phyloP scores from a whole-genome alignment of 2,329 filamentous ascomycete species.

The Stachybotrys echinatus region DNA sequence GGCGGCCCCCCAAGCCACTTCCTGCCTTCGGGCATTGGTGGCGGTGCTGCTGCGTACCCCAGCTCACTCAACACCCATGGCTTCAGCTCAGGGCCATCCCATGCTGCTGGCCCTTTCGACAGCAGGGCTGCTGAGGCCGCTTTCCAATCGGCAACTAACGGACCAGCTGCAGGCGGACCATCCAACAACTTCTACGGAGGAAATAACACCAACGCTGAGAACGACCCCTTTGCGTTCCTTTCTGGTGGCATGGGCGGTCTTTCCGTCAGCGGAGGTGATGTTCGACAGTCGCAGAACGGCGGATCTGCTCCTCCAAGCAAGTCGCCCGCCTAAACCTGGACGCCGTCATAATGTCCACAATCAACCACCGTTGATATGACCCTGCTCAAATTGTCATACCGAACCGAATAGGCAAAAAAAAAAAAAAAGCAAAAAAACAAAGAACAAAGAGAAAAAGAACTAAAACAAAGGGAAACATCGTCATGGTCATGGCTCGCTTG shows the following conservation, averaged over 20 bases:
- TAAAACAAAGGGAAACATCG: not conserved
- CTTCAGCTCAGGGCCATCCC: conserved; percentile 71
- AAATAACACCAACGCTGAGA: conserved; percentile 65
- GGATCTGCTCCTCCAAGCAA: conserved; percentile 51
- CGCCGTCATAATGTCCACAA: too few species aligned
- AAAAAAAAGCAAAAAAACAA: conserved; percentile 7
- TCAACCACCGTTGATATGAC: too few species aligned
- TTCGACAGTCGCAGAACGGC: conserved; percentile 52
- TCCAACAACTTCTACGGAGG: conserved; percentile 44
- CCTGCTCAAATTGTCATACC: too few species aligned
- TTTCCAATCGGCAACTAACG: conserved; percentile 84
- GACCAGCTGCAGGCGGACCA: conserved; percentile 69
- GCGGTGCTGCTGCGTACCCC: conserved; percentile 66
- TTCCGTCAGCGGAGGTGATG: conserved; percentile 62
- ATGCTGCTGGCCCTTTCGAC: conserved; percentile 83
- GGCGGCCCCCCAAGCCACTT: conserved; percentile 86
- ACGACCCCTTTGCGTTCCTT: conserved; percentile 76
- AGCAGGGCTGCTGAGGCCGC: conserved; percentile 91
- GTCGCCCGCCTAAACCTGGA: conserved; percentile 47
- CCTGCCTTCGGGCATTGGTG: conserved; percentile 76
- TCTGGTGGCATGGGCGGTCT: conserved; percentile 68
- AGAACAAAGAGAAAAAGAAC: too few species aligned
- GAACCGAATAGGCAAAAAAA: conserved; percentile 4
- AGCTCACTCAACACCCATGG: conserved; percentile 71
- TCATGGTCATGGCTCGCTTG: not conserved